Percentiles rank a stretch among this genome's conserved stretches.
Evolutionary conservation across 2,329 filamentous ascomycete species (phyloP).

Genomic region (Cladosporium oxysporum): DNA sequence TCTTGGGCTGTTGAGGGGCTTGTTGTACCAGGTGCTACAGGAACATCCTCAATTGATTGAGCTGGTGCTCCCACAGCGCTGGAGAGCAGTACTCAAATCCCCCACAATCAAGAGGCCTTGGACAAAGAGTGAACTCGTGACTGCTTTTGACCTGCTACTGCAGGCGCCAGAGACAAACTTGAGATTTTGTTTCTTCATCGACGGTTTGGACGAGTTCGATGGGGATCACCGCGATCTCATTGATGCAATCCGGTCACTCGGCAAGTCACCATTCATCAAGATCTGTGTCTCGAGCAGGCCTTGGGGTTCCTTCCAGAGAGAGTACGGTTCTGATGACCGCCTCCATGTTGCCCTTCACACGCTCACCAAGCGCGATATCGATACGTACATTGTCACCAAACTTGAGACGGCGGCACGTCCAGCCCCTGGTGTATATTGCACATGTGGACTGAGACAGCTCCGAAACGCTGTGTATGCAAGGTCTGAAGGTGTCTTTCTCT

Average conservation of each 20-base stretch:
- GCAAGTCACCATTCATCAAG: neutral
- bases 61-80: neutral
- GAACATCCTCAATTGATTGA: neutral
- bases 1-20: neutral
- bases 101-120: neutral
- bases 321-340: neutral
- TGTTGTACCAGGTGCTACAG: neutral
- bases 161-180: neutral
- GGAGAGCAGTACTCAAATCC: neutral
- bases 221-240: neutral
- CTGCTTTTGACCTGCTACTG: neutral
- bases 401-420: neutral
- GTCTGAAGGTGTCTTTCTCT: neutral
- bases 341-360: neutral
- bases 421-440: neutral
- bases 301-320: neutral
- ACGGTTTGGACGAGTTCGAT: neutral
- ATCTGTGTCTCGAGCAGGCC: neutral
- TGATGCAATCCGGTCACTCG: neutral
- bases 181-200: neutral
- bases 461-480: neutral
- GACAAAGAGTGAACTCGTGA: neutral
- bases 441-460: neutral
- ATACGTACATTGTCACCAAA: neutral
- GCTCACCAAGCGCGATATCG: neutral